These are phyloP conservation scores for Salisapilia sapeloensis DNA, from an alignment of 352 stramenopile species.

Conservation along the genomic window DNA sequence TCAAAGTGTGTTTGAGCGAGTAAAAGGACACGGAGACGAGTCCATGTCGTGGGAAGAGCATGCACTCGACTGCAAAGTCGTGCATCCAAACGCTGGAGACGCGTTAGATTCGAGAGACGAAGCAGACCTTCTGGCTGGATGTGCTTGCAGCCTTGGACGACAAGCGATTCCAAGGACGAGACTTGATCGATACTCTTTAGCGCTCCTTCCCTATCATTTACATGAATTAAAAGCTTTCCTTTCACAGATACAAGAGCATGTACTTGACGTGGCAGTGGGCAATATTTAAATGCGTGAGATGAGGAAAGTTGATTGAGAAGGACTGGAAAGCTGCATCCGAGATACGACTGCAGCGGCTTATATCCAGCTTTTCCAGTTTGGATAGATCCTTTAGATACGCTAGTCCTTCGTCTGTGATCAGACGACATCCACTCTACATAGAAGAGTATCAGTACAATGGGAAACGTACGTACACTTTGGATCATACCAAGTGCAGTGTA, in stretches of 20 bases:
- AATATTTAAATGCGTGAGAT: conserved; percentile 29
- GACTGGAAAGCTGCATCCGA: conserved; percentile 24
- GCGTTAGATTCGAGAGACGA: conserved; percentile 9
- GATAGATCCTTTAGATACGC: conserved; percentile 19
- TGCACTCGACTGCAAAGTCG: conserved; percentile 43
- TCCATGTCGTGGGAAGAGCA: conserved; percentile 31
- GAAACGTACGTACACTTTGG: background rate
- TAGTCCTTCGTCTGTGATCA: conserved; percentile 34
- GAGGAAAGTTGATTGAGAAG: conserved; percentile 17
- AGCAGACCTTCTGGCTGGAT: conserved; percentile 16
- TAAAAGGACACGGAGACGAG: conserved; percentile 26
- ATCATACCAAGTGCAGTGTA: conserved; percentile 32
- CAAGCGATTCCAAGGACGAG: conserved; percentile 14
- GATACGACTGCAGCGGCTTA: conserved; percentile 34
- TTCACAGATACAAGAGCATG: background rate
- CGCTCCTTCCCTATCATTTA: conserved; percentile 8
- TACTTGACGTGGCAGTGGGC: conserved; percentile 32
- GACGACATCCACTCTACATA: conserved; percentile 23
- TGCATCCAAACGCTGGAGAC: conserved; percentile 45
- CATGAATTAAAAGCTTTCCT: conserved; percentile 1
- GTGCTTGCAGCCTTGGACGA: conserved; percentile 23
- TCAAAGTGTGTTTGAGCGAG: conserved; percentile 40
- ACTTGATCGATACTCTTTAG: conserved; percentile 16
- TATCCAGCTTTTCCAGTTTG: conserved; percentile 27
- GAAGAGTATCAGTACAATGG: background rate